phyloP scores from a whole-genome alignment of 805 yeast species.

The Sporopachydermia lactativora region DNA sequence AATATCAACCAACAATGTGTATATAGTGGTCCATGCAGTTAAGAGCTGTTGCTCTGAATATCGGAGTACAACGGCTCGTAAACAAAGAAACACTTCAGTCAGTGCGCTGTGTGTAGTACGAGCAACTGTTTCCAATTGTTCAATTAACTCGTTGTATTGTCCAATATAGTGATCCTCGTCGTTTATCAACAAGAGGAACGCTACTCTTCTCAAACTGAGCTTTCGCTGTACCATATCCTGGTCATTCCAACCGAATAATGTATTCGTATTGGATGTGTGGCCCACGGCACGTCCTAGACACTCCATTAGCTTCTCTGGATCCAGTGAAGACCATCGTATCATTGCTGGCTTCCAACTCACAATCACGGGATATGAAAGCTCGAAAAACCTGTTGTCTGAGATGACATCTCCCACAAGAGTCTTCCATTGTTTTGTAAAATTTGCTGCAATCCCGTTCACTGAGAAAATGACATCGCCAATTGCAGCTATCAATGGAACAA shows the following conservation, averaged over 20 bases:
- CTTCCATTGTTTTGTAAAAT: constrained; percentile 43
- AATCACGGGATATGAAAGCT: constrained; percentile 16
- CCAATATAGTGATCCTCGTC: constrained; percentile 41
- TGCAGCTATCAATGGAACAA: constrained; percentile 29
- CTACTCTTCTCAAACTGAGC: constrained; percentile 42
- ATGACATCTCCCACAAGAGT: constrained; percentile 46
- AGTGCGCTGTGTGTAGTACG: constrained; percentile 20
- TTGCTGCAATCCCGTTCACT: constrained; percentile 19
- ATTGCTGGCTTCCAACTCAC: constrained; percentile 42
- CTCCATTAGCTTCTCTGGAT: constrained; percentile 45
- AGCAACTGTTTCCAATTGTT: constrained; percentile 27
- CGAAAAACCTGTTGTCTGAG: constrained; percentile 45
- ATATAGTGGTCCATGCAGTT: constrained; percentile 56
- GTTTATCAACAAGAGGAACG: constrained; percentile 48
- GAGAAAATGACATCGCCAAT: constrained; percentile 17
- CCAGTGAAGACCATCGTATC: constrained; percentile 47
- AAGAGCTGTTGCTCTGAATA: constrained; percentile 50
- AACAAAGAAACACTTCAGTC: constrained; percentile 32
- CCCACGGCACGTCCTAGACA: constrained; percentile 28
- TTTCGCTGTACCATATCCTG: constrained; percentile 43
- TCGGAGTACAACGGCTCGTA: constrained; percentile 52
- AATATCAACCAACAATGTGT: constrained; percentile 41
- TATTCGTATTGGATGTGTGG: constrained; percentile 35
- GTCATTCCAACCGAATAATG: constrained; percentile 63
- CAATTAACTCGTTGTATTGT: constrained; percentile 33